phyloP scores from a whole-genome alignment of 2,329 filamentous ascomycete species.

The Diaporthe sp. region DNA sequence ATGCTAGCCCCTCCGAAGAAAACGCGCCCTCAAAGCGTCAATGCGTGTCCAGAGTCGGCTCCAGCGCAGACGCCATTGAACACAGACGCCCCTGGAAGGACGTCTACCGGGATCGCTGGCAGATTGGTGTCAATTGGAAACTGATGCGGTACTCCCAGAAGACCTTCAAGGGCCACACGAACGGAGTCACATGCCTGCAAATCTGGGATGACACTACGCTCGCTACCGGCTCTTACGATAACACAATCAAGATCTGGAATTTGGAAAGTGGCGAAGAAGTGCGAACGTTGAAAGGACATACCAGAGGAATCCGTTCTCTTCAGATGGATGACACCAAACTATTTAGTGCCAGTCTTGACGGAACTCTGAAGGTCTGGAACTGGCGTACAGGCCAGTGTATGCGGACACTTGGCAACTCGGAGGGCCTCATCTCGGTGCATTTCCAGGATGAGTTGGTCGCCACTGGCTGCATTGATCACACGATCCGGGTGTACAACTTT shows the following conservation, averaged over 20 bases:
- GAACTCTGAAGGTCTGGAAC: slow-evolving; percentile 94
- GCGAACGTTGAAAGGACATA: slow-evolving; percentile 87
- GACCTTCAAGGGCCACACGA: slow-evolving; percentile 86
- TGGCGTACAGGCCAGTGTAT: slow-evolving; percentile 93
- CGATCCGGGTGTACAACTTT: slow-evolving; percentile 94
- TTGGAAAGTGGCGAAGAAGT: slow-evolving; percentile 89
- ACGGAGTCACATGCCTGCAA: slow-evolving; percentile 79
- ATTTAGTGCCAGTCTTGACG: slow-evolving; percentile 90
- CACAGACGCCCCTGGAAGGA: slow-evolving; percentile 87
- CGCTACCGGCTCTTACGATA: slow-evolving; percentile 94
- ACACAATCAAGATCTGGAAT: slow-evolving; percentile 96
- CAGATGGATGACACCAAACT: slow-evolving; percentile 95
- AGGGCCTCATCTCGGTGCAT: slow-evolving; percentile 88
- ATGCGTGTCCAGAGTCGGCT: slow-evolving; percentile 47
- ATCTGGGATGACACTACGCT: slow-evolving; percentile 87
- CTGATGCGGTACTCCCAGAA: slow-evolving; percentile 90
- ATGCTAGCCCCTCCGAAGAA: slow-evolving; percentile 48
- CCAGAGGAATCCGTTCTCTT: slow-evolving; percentile 85
- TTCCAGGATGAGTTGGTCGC: slow-evolving; percentile 88
- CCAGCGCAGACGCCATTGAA: slow-evolving; percentile 35
- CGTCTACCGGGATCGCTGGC: slow-evolving; percentile 86
- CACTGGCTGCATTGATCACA: slow-evolving; percentile 90
- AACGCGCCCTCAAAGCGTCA: slow-evolving; percentile 51
- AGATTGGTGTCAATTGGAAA: slow-evolving; percentile 98
- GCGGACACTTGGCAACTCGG: slow-evolving; percentile 83